These are phyloP conservation scores for Phytophthora citrophthora DNA, from an alignment of 352 stramenopile species.

Conservation along the genomic window DNA sequence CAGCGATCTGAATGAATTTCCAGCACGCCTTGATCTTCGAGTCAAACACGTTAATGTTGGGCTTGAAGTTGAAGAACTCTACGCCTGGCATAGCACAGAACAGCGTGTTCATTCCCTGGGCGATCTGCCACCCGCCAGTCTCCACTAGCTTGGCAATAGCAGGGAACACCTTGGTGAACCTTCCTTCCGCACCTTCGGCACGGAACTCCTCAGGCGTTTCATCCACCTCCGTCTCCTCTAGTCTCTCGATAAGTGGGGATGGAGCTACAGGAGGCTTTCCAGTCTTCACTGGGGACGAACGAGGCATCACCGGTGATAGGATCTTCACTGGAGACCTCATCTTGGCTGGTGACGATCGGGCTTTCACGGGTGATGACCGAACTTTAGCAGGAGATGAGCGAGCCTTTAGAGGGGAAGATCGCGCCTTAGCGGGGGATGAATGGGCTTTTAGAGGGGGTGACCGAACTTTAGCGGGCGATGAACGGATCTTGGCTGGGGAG, in stretches of 20 bases:
- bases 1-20: constrained; percentile 68
- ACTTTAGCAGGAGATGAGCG: constrained; percentile 11
- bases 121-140: constrained; percentile 67
- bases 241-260: constrained; percentile 10
- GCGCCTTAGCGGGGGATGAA: constrained; percentile 12
- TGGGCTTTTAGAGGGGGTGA: constrained; percentile 15
- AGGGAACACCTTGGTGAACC: constrained; percentile 57
- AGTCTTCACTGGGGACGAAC: constrained; percentile 11
- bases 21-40: constrained; percentile 78
- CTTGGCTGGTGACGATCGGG: constrained; percentile 16
- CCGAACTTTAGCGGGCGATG: constrained; percentile 12
- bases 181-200: constrained; percentile 33
- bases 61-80: constrained; percentile 84
- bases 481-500: constrained; percentile 12
- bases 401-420: constrained; percentile 15
- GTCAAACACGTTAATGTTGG: constrained; percentile 87
- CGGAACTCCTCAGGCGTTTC: constrained; percentile 35
- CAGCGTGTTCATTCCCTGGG: constrained; percentile 57
- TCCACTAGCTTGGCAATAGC: constrained; percentile 56
- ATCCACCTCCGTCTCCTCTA: constrained; percentile 4
- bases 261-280: constrained; percentile 9
- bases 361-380: constrained; percentile 7
- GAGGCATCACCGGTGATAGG: constrained; percentile 13
- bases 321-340: constrained; percentile 12
- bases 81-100: constrained; percentile 82